Conservation (phyloP, 495 filamentous ascomycete genomes). For the Endocarpon pusillum region DNA sequence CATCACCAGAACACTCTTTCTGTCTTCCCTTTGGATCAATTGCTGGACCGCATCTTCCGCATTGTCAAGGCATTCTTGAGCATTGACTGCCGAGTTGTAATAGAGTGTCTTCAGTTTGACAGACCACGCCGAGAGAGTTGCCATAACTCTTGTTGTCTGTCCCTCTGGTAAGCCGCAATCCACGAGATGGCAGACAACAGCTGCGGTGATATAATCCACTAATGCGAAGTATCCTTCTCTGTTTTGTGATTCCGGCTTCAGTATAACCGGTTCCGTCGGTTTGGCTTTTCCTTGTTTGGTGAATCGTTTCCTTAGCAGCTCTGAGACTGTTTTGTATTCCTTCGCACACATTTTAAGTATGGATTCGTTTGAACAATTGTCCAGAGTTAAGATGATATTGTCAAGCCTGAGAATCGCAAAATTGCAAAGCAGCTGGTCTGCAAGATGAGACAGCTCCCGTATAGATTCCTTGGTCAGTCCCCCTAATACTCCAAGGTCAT, state of each 20-base stretch:
- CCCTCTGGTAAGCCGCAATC: slow-evolving; percentile 2
- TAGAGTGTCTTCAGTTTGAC: slow-evolving; percentile 7
- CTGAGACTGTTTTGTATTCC: no score
- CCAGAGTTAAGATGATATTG: neutral
- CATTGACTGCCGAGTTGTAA: slow-evolving; percentile 1
- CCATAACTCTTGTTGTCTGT: slow-evolving; percentile 4
- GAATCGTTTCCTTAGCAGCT: neutral
- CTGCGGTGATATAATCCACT: slow-evolving; percentile 9
- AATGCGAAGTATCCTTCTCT: slow-evolving; percentile 4
- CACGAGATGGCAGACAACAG: slow-evolving; percentile 2
- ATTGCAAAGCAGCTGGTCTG: neutral
- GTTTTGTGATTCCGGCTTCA: slow-evolving; percentile 2
- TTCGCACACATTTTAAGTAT: neutral
- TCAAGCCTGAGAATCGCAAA: neutral
- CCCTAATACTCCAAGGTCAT: neutral
- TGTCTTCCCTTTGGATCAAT: neutral
- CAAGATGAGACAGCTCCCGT: neutral
- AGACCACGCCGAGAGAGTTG: slow-evolving; percentile 5
- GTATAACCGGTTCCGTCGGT: slow-evolving; percentile 1
- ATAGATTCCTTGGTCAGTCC: neutral
- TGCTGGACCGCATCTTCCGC: neutral
- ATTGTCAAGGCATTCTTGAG: slow-evolving; percentile 1
- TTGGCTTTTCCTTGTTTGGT: slow-evolving; percentile 1
- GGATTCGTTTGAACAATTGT: neutral
- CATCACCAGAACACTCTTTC: no score